Conservation (phyloP, 805 yeast species). For the Candida sithepensis region DNA sequence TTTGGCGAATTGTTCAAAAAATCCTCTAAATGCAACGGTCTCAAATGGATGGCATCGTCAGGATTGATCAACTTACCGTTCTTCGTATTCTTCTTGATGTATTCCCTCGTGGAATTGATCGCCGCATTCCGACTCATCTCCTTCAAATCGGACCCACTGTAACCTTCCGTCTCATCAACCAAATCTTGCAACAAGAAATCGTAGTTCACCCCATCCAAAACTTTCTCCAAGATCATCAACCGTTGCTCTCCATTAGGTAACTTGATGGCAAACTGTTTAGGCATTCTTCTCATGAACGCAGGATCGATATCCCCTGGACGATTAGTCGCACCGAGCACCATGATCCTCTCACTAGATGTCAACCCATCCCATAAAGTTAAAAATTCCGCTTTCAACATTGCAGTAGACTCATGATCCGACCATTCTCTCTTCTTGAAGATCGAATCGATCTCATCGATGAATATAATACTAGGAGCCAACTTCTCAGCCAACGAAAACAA, state of each 20-base stretch:
- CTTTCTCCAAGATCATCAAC: slow-evolving; percentile 60
- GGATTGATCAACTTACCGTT: slow-evolving; percentile 35
- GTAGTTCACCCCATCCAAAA: slow-evolving; percentile 61
- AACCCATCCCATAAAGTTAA: slow-evolving; percentile 98
- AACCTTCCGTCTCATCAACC: slow-evolving; percentile 63
- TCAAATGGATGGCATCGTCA: slow-evolving; percentile 39
- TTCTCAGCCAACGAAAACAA: slow-evolving; percentile 85
- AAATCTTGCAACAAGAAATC: slow-evolving; percentile 65
- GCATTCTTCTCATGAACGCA: slow-evolving; percentile 90
- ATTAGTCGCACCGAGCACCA: slow-evolving; percentile 94
- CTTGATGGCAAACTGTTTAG: slow-evolving; percentile 78
- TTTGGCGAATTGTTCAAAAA: slow-evolving; percentile 34
- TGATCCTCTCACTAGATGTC: slow-evolving; percentile 65
- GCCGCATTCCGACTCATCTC: slow-evolving; percentile 95
- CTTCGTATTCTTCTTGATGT: slow-evolving; percentile 54
- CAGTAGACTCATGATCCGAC: slow-evolving; percentile 91
- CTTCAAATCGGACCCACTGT: slow-evolving; percentile 87
- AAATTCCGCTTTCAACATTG: slow-evolving; percentile 91
- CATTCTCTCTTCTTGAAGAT: slow-evolving; percentile 82
- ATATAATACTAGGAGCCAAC: slow-evolving; percentile 89
- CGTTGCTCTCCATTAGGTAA: slow-evolving; percentile 72
- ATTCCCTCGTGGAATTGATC: slow-evolving; percentile 82
- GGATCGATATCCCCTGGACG: slow-evolving; percentile 87
- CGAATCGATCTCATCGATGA: slow-evolving; percentile 95
- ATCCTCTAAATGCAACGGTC: slow-evolving; percentile 65